Conservation (phyloP, 140 eudicot species). For the Oenanthe javanica region DNA sequence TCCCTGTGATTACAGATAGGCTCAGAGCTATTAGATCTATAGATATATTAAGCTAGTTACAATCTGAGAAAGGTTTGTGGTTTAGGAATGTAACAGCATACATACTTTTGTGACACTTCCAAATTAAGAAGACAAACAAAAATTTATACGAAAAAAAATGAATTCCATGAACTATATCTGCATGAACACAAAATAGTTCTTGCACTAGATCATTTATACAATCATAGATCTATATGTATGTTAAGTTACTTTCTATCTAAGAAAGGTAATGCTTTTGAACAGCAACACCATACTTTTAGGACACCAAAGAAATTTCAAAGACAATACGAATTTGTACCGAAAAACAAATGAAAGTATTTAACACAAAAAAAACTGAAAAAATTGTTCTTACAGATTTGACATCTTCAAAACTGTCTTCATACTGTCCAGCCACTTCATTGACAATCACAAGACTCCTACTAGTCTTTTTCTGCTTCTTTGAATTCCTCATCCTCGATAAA, state of each 20-base stretch:
- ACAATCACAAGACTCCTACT: constrained; percentile 51
- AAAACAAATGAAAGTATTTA: background rate
- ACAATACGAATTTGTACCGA: background rate
- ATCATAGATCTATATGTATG: too few species aligned
- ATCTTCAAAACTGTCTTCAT: constrained; percentile 82
- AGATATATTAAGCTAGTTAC: background rate
- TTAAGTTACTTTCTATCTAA: too few species aligned
- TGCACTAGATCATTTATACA: too few species aligned
- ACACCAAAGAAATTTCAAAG: background rate
- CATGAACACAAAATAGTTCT: too few species aligned
- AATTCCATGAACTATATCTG: too few species aligned
- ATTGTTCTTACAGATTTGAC: constrained; percentile 61
- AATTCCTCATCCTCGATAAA: constrained; percentile 25
- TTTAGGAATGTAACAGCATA: background rate
- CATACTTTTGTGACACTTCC: background rate
- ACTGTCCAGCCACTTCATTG: constrained; percentile 77
- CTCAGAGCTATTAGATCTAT: background rate
- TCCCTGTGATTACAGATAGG: background rate
- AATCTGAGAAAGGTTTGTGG: background rate
- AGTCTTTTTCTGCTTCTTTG: constrained; percentile 26
- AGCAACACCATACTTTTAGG: background rate
- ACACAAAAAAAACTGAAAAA: background rate
- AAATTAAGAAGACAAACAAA: too few species aligned
- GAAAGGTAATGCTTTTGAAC: too few species aligned
- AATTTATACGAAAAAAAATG: too few species aligned